phyloP scores from a whole-genome alignment of 768 basidiomycete genomes.

The Collybiopsis luxurians region DNA sequence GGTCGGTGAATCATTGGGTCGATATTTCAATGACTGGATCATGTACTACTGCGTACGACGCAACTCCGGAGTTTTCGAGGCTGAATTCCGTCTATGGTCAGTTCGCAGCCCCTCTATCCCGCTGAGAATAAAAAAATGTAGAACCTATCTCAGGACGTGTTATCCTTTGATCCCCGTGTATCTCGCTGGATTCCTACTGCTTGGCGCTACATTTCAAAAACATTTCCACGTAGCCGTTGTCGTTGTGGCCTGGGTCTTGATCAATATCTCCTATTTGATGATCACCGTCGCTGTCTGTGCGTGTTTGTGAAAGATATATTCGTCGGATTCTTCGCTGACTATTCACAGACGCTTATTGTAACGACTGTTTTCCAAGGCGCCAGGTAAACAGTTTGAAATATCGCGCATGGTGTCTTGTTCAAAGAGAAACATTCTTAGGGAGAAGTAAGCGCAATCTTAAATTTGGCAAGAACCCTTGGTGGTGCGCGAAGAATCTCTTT shows the following conservation, averaged over 20 bases:
- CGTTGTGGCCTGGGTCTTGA: slow-evolving; percentile 59
- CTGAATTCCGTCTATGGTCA: slow-evolving; percentile 23
- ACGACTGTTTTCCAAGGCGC: background rate
- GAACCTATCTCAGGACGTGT: slow-evolving; percentile 36
- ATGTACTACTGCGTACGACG: slow-evolving; percentile 28
- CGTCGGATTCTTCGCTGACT: background rate
- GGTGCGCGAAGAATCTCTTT: slow-evolving; percentile 10
- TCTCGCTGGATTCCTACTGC: slow-evolving; percentile 48
- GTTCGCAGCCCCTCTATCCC: background rate
- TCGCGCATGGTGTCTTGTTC: background rate
- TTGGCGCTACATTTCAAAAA: slow-evolving; percentile 50
- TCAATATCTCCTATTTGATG: slow-evolving; percentile 38
- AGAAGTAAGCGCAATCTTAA: slow-evolving; percentile 28
- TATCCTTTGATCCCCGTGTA: slow-evolving; percentile 53
- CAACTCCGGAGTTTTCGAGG: slow-evolving; percentile 39
- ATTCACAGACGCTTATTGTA: background rate
- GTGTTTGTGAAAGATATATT: slow-evolving; percentile 8
- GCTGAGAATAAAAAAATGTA: no score
- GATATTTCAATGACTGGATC: slow-evolving; percentile 36
- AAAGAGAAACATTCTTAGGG: no score
- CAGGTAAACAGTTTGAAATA: background rate
- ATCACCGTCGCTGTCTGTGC: slow-evolving; percentile 39
- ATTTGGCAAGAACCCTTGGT: slow-evolving; percentile 21
- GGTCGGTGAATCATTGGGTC: slow-evolving; percentile 35
- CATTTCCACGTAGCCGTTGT: slow-evolving; percentile 43